Conservation (phyloP, 768 basidiomycete genomes). For the Hypholoma sublateritium region DNA sequence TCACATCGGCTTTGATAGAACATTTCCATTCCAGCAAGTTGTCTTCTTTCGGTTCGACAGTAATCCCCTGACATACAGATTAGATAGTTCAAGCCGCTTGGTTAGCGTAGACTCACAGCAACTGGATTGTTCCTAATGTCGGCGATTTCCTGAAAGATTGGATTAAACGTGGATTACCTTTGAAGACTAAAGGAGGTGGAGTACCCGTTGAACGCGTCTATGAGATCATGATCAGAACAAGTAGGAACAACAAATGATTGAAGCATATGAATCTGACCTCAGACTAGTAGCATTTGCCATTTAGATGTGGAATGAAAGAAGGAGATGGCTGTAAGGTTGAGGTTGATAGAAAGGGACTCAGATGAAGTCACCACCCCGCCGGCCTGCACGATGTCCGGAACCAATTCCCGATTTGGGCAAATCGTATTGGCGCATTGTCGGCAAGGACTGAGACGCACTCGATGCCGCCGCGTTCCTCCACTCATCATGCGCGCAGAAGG, state of each 20-base stretch:
- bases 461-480: background rate
- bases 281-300: slow-evolving; percentile 2
- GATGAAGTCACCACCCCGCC: background rate
- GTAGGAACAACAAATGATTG: background rate
- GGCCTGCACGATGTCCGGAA: background rate
- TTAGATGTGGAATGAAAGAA: background rate
- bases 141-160: slow-evolving; percentile 58
- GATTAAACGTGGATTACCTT: slow-evolving; percentile 6
- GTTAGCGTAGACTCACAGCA: slow-evolving; percentile 41
- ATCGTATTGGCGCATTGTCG: background rate
- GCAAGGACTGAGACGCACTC: background rate
- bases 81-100: slow-evolving; percentile 9
- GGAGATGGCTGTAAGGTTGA: background rate
- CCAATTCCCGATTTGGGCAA: slow-evolving; percentile 2
- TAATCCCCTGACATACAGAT: slow-evolving; percentile 48
- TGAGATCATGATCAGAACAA: slow-evolving; percentile 19
- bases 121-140: slow-evolving; percentile 65
- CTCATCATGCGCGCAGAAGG: slow-evolving; percentile 30
- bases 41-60: slow-evolving; percentile 63
- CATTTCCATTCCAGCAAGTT: slow-evolving; percentile 82
- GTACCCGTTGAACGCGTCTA: slow-evolving; percentile 78
- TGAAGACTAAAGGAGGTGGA: background rate
- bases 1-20: slow-evolving; percentile 69
- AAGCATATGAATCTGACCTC: background rate
- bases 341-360: background rate